Conservation (phyloP, 345 rosid genomes). For the Hibiscus syriacus region DNA sequence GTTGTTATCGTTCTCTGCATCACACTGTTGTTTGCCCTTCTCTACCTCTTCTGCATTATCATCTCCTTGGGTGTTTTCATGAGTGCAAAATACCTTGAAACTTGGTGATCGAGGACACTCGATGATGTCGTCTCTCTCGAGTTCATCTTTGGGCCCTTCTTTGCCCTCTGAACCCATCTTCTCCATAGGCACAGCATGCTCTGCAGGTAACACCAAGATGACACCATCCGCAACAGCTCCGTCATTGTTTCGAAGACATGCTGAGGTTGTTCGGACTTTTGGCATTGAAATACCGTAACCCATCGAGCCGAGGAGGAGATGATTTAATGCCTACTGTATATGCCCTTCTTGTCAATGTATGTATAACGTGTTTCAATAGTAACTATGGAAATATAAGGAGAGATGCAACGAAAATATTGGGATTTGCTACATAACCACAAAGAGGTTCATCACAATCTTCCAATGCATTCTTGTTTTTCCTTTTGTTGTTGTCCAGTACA, state of each 20-base stretch:
- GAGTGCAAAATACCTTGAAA: background rate
- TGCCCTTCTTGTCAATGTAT: too few species aligned
- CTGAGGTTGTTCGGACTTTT: background rate
- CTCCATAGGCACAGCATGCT: background rate
- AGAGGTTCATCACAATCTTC: too few species aligned
- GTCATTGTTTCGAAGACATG: background rate
- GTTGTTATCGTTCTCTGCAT: background rate
- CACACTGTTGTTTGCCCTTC: background rate
- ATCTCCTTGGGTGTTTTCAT: background rate
- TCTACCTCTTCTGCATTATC: background rate
- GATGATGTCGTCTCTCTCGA: background rate
- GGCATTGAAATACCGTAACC: background rate
- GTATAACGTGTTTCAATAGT: too few species aligned
- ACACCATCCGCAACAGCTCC: background rate
- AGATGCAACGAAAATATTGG: background rate
- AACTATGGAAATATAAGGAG: background rate
- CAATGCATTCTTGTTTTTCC: too few species aligned
- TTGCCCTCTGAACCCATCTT: background rate
- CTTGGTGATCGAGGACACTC: background rate
- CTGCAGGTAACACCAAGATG: background rate
- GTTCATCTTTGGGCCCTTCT: background rate
- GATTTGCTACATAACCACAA: too few species aligned
- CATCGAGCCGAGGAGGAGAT: background rate
- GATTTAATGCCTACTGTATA: background rate
- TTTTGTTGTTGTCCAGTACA: too few species aligned